Evolutionary conservation across 495 filamentous ascomycete genomes (phyloP), one percentile per base, ranked within the genome.

Genomic region (Aspergillus sparsus): DNA sequence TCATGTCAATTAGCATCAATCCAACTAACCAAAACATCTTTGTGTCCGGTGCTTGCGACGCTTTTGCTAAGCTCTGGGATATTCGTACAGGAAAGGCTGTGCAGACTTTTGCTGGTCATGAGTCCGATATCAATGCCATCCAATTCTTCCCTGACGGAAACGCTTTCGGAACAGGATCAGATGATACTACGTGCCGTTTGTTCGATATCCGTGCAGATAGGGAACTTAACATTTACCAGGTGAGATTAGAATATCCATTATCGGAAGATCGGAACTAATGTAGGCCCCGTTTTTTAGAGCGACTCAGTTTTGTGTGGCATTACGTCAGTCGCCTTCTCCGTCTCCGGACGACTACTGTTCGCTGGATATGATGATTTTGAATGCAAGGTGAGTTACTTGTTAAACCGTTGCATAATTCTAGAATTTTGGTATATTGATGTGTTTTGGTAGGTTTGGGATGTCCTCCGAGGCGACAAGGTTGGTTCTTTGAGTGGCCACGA

Each of bases 1-100:
- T 98, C 60, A 98, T 98, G 94, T 98, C 94, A 77, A 90, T 98
- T 74, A 98, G 95, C 83, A 91, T 98, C 80, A 98, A 98, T 78
- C 94, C 94, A 4, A 97, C 96, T 52, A 97, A 98, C 80, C 92
- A 97, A 77, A 96, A 93, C 65, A 78, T 83, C 55, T 98, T 98
- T 73, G 93, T 98, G 61, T 98, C 95, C 33, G 94, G 94, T 72
- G 94, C 94, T 65, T 98, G 94, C 75, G 94, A 98, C 73, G 92
- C 92, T 35, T 98, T 98, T 75, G 94, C 94, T 13, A 98, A 98
- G 76, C 81, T 98, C 35, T 98, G 94, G 94, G 94, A 98, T 82
- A 96, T 98, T 66, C 90, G 94, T 69, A 93, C 93, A 66, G 94
- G 95, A 63, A 97, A 96, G 82, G 95, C 95, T 67, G 92, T 97